Base-by-base conservation (phyloP, 768 basidiomycete species). In the Gymnopilus junonius region DNA sequence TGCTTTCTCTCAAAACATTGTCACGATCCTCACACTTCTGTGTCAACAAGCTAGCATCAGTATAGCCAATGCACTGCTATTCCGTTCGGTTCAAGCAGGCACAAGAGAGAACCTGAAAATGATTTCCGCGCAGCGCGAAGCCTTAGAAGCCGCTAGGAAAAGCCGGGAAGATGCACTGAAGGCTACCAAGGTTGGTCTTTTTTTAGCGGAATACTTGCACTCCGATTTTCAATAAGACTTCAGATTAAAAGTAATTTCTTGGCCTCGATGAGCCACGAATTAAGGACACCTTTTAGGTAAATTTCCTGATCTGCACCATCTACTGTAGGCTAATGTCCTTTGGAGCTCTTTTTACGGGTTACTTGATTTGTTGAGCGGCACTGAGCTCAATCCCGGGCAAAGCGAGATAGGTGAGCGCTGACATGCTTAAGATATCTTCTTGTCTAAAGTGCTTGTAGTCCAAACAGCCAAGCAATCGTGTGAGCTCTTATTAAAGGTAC, bases 381-480 rank as follows among this genome's bases (percentile, higher is more conserved):
- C 90, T 2, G 87, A 90, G 65, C 77, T 92, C 12, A 88, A 89
- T 70, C 75, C 83, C 6, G 87, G 86, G 8, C 90, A 92, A 71
- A 83, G 82, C 67, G 90, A 92, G 69, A 89, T 91, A 27, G 88
- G 88, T 88, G 46, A 29, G 55, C 34, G 8, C 20, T 43, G n/a
- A n/a, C 8, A 10, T 37, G 8, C 32, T 53, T 42, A 40, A 10
- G 34, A 21, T 23, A 25, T 56, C 25, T n/a, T 25, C 6, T 34
- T n/a, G 32, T 4, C 40, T 27, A 3, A 51, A 66, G 64, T 50
- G 57, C 32, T 43, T 8, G 51, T 55, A 88, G 89, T 91, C 0
- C 87, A 89, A 81, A 92, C 90, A 2, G 90, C 91, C 1, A 91
- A 91, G 66, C 87, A 90, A 67, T 90, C 89, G 0, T 92, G 91